A percentile compares a stretch with the other conserved stretches of the same genome.
Conservation (phyloP, 75 land plant species). For the Isoetes taiwanensis region DNA sequence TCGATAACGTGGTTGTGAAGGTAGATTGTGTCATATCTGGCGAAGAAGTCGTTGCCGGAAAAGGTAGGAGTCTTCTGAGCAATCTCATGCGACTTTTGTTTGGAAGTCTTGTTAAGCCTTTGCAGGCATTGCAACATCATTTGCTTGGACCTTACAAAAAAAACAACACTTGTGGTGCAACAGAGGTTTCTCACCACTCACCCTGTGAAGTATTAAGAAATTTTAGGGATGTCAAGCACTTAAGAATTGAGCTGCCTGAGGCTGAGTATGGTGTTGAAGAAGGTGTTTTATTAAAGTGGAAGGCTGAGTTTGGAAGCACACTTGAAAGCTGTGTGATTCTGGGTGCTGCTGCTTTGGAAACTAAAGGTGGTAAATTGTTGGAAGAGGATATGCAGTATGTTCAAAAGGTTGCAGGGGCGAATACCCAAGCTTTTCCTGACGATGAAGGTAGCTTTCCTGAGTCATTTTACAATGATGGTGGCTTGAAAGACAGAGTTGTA, state of each 20-base stretch:
- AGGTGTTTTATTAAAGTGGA: neutral
- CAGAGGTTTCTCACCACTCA: slow-evolving; percentile 3
- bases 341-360: neutral
- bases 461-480: neutral
- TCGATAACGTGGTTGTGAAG: slow-evolving; percentile 2
- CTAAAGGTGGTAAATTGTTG: no score
- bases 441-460: slow-evolving; percentile 3
- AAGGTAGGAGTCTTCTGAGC: neutral
- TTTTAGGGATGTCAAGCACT: neutral
- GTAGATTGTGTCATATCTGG: slow-evolving; percentile 1
- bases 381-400: no score
- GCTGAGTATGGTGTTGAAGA: neutral
- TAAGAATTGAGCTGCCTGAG: neutral
- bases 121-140: neutral
- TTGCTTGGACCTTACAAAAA: neutral
- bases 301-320: slow-evolving; percentile 7
- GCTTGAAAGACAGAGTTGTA: neutral
- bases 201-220: neutral
- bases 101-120: neutral
- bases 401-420: no score
- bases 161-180: neutral
- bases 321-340: neutral
- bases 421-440: no score
- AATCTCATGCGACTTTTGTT: neutral
- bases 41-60: neutral